Evolutionary conservation across 768 basidiomycete genomes (phyloP).

Genomic region (Boletus patriciae): DNA sequence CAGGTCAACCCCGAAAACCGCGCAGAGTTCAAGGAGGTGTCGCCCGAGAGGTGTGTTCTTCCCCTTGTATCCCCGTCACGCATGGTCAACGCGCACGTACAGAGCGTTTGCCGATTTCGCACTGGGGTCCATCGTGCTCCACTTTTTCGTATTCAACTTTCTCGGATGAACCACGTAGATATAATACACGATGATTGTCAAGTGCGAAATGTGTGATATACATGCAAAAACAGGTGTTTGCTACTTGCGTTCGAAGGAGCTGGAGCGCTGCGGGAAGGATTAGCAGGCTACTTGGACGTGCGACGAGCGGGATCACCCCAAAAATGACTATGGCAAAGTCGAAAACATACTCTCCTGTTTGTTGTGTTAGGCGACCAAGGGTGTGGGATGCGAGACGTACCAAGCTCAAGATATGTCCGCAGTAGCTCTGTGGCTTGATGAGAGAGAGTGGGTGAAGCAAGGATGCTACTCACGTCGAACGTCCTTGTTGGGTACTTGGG

Average conservation of each 20-base stretch:
- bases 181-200: constrained; percentile 10
- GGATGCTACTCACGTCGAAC: constrained; percentile 63
- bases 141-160: constrained; percentile 99
- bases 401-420: constrained; percentile 76
- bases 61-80: neutral
- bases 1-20: constrained; percentile 90
- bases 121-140: constrained; percentile 90
- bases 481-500: constrained; percentile 85
- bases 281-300: constrained; percentile 1
- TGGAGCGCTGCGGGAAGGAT: constrained; percentile 52
- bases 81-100: constrained; percentile 1
- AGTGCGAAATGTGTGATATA: too few relatives aligned
- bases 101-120: constrained; percentile 99
- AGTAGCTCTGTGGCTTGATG: constrained; percentile 54
- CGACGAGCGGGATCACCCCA: constrained; percentile 49
- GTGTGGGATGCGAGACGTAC: constrained; percentile 40
- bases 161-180: constrained; percentile 58
- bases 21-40: constrained; percentile 83
- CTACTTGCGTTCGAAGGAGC: constrained; percentile 63
- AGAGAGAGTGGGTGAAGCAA: neutral
- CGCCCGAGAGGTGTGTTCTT: constrained; percentile 80
- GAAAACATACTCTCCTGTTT: constrained; percentile 76
- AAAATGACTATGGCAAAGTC: constrained; percentile 85
- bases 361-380: neutral
- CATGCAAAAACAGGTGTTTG: too few relatives aligned